A percentile compares a stretch with the other conserved stretches of the same genome.
Conservation (phyloP, 495 filamentous ascomycete genomes). For the Lindgomyces ingoldianus region DNA sequence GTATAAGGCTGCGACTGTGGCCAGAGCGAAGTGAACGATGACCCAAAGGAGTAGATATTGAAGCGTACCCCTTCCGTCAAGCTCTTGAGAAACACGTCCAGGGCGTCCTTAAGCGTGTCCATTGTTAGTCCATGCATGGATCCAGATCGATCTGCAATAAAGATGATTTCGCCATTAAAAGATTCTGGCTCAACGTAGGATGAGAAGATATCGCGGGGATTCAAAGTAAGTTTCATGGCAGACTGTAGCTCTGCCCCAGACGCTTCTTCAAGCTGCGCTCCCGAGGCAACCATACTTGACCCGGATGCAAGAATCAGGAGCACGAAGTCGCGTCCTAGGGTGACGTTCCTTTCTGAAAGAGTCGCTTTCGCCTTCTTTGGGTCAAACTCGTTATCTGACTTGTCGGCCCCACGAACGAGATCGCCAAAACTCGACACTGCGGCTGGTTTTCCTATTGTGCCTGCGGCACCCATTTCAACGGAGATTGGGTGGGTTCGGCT, state of each 20-base stretch:
- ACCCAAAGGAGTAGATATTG: constrained; percentile 24
- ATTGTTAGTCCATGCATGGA: constrained; percentile 36
- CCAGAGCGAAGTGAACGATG: constrained; percentile 2
- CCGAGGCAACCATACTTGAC: background rate
- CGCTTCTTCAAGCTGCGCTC: background rate
- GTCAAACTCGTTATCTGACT: background rate
- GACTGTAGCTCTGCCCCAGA: background rate
- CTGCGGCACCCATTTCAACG: constrained; percentile 20
- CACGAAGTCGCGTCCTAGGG: constrained; percentile 9
- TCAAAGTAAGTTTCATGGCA: constrained; percentile 9
- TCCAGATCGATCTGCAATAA: constrained; percentile 38
- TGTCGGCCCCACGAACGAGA: background rate
- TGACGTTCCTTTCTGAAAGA: background rate
- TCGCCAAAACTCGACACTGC: background rate
- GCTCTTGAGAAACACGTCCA: constrained; percentile 4
- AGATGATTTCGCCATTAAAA: constrained; percentile 38
- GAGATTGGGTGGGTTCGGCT: constrained; percentile 34
- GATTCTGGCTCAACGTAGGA: background rate
- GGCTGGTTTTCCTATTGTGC: background rate
- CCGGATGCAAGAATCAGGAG: background rate
- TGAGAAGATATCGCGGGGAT: constrained; percentile 11
- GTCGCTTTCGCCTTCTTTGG: background rate
- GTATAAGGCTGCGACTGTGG: background rate
- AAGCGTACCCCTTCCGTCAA: background rate
- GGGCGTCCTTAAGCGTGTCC: background rate